These are phyloP conservation scores for Aphanoascus verrucosus DNA, from an alignment of 2,329 filamentous ascomycete species.

Conservation along the genomic window DNA sequence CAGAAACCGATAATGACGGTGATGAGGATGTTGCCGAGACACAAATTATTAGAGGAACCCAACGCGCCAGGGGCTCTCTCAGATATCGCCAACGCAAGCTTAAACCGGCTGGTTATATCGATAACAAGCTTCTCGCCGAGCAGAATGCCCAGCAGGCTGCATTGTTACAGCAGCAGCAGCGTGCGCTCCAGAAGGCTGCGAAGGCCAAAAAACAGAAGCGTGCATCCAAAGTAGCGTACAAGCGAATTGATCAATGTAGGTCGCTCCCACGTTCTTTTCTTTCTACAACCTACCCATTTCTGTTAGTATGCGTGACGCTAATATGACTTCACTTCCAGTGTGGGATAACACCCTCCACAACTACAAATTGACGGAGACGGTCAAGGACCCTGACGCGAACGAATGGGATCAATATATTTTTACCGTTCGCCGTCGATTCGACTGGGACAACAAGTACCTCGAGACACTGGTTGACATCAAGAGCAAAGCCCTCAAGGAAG, in stretches of 20 bases:
- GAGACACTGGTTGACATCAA: slow-evolving; percentile 72
- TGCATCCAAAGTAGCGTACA: slow-evolving; percentile 53
- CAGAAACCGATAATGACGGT: slow-evolving; percentile 25
- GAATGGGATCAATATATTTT: slow-evolving; percentile 74
- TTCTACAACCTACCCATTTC: slow-evolving; percentile 6
- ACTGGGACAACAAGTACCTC: slow-evolving; percentile 72
- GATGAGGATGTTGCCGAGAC: slow-evolving; percentile 18
- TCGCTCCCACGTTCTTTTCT: background rate
- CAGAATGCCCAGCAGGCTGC: slow-evolving; percentile 11
- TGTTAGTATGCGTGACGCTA: background rate
- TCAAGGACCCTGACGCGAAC: slow-evolving; percentile 50
- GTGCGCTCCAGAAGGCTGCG: slow-evolving; percentile 18
- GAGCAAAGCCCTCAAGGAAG: slow-evolving; percentile 65
- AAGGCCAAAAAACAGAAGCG: slow-evolving; percentile 37
- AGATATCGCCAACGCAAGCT: slow-evolving; percentile 2
- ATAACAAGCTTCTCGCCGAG: slow-evolving; percentile 7
- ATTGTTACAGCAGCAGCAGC: slow-evolving; percentile 6
- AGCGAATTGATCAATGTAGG: slow-evolving; percentile 53
- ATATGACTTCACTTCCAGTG: slow-evolving; percentile 25
- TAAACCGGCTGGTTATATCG: slow-evolving; percentile 1
- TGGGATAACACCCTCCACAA: slow-evolving; percentile 50
- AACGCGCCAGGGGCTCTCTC: background rate
- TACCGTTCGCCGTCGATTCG: slow-evolving; percentile 70
- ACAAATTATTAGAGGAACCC: slow-evolving; percentile 1
- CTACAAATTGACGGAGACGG: slow-evolving; percentile 58